These are phyloP conservation scores for Phialophora tarda DNA, from an alignment of 2,329 filamentous ascomycete species.

Conservation along the genomic window DNA sequence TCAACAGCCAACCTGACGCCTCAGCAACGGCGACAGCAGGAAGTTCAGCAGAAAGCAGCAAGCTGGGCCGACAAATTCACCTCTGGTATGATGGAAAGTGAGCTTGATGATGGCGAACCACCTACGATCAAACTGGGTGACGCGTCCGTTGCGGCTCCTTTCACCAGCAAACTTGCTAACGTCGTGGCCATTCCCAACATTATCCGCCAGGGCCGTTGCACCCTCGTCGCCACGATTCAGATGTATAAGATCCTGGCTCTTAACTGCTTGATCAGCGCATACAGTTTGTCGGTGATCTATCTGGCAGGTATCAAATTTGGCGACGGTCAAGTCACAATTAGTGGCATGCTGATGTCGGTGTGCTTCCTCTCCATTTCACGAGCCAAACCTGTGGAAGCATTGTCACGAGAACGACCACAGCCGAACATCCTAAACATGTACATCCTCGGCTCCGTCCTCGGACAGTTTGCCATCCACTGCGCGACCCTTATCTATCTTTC, in stretches of 20 bases:
- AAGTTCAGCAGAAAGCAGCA: slow-evolving; percentile 72
- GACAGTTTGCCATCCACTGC: slow-evolving; percentile 96
- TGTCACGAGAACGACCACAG: slow-evolving; percentile 96
- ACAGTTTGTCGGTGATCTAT: slow-evolving; percentile 94
- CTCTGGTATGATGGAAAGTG: slow-evolving; percentile 83
- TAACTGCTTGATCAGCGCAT: slow-evolving; percentile 97
- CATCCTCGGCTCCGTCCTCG: slow-evolving; percentile 96
- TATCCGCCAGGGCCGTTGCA: slow-evolving; percentile 95
- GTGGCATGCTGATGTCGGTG: slow-evolving; percentile 99
- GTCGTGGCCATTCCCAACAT: slow-evolving; percentile 98
- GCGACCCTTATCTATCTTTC: slow-evolving; percentile 93
- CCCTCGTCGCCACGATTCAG: slow-evolving; percentile 96
- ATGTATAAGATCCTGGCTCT: slow-evolving; percentile 99
- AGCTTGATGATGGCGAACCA: slow-evolving; percentile 86
- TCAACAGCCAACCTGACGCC: slow-evolving; percentile 55
- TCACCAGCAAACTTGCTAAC: slow-evolving; percentile 96
- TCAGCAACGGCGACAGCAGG: slow-evolving; percentile 58
- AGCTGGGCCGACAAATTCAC: slow-evolving; percentile 86
- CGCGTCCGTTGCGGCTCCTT: slow-evolving; percentile 94
- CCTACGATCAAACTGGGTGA: slow-evolving; percentile 97
- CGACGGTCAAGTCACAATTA: slow-evolving; percentile 97
- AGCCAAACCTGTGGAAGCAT: slow-evolving; percentile 89
- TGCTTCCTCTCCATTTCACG: slow-evolving; percentile 99
- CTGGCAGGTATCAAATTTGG: slow-evolving; percentile 99
- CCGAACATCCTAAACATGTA: slow-evolving; percentile 99